phyloP scores from a whole-genome alignment of 2,329 filamentous ascomycete species.

The Aspergillus pseudotamarii region DNA sequence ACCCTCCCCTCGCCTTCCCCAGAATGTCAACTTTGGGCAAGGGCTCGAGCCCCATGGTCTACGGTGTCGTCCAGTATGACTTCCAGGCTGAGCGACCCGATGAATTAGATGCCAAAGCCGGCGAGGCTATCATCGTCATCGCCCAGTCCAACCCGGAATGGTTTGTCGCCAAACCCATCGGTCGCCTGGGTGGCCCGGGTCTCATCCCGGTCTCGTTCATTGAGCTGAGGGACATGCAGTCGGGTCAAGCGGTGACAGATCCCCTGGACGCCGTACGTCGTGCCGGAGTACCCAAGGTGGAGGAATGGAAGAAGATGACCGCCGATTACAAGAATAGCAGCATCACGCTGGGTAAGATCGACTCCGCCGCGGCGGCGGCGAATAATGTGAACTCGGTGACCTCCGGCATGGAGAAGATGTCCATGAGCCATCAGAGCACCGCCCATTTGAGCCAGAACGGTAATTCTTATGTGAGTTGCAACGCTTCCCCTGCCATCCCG shows the following conservation, averaged over 20 bases:
- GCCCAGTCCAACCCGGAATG: slow-evolving; percentile 98
- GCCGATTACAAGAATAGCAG: slow-evolving; percentile 99
- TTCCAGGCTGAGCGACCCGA: slow-evolving; percentile 95
- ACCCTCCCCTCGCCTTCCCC: slow-evolving; percentile 33
- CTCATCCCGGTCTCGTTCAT: slow-evolving; percentile 96
- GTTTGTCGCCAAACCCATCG: slow-evolving; percentile 99
- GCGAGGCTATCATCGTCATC: slow-evolving; percentile 97
- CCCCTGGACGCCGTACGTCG: slow-evolving; percentile 81
- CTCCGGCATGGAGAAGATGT: slow-evolving; percentile 77
- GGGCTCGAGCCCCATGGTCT: slow-evolving; percentile 79
- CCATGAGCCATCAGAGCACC: slow-evolving; percentile 61
- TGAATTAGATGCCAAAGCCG: slow-evolving; percentile 90
- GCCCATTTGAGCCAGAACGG: slow-evolving; percentile 55
- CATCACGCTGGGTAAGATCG: slow-evolving; percentile 91
- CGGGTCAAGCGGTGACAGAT: slow-evolving; percentile 78
- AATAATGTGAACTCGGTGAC: slow-evolving; percentile 59
- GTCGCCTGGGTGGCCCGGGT: slow-evolving; percentile 89
- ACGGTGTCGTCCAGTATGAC: slow-evolving; percentile 95
- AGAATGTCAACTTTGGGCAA: slow-evolving; percentile 54
- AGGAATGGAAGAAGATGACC: slow-evolving; percentile 99
- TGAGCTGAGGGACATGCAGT: slow-evolving; percentile 91
- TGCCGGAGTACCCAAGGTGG: slow-evolving; percentile 89
- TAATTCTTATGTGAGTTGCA: slow-evolving; percentile 51
- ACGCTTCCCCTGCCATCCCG: background rate
- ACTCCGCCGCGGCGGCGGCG: slow-evolving; percentile 42